Percentiles rank a stretch among this genome's conserved stretches.
Evolutionary conservation across 2,329 filamentous ascomycete species (phyloP).

Genomic region (Neofusicoccum parvum): DNA sequence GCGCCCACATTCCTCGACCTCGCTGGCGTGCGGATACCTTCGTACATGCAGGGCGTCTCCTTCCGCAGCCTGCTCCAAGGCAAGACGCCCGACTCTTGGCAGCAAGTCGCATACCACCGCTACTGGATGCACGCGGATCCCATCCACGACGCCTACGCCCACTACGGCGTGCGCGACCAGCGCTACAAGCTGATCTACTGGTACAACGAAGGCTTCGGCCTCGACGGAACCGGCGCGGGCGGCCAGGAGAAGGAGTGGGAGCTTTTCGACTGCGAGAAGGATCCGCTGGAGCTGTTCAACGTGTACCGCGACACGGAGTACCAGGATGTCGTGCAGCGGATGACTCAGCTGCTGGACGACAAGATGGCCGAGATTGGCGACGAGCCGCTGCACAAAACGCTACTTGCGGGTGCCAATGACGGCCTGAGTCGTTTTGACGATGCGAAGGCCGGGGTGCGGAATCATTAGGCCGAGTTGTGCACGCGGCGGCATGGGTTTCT

Average conservation of each 20-base stretch:
- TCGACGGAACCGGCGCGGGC: conserved; percentile 48
- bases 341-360: conserved; percentile 36
- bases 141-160: conserved; percentile 54
- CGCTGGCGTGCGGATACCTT: conserved; percentile 45
- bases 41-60: conserved; percentile 56
- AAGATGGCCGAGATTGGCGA: conserved; percentile 59
- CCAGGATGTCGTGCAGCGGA: conserved; percentile 32
- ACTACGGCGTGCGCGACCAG: conserved; percentile 56
- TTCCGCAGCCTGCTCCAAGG: conserved; percentile 45
- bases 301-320: conserved; percentile 41
- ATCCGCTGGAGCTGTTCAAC: conserved; percentile 51
- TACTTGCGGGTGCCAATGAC: not conserved
- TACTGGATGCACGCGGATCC: conserved; percentile 60
- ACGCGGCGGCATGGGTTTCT: not conserved
- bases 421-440: conserved; percentile 11
- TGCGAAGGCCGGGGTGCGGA: conserved; percentile 14
- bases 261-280: conserved; percentile 55
- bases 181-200: conserved; percentile 60
- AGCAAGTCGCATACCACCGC: conserved; percentile 56
- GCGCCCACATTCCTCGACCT: conserved; percentile 54
- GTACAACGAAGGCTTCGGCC: conserved; percentile 55
- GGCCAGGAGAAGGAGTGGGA: conserved; percentile 55
- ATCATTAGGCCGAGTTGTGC: not conserved
- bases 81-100: conserved; percentile 48
- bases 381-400: conserved; percentile 35